Base-by-base conservation (phyloP, 2,329 filamentous ascomycete species). In the Camillea tinctor region DNA sequence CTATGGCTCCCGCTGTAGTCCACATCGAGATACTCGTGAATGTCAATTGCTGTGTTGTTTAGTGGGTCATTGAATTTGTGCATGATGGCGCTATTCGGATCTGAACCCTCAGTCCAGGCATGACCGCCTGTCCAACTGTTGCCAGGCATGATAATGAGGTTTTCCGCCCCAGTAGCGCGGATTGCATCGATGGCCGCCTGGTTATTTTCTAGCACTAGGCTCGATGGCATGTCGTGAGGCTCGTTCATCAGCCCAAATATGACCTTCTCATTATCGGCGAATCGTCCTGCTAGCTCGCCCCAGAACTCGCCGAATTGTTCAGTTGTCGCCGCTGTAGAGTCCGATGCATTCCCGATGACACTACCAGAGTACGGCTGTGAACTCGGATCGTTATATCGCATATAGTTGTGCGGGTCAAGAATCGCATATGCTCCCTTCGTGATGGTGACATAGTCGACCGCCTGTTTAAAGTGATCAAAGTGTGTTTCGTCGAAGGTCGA, bases 371-470 rank as follows among this genome's bases (percentile, higher is more conserved):
- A 76, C 3, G 81, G 80, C 66, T 83, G 81, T 26, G 74, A 72
- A 19, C 75, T 78, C 1, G 81, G 81, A 64, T 83, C 74, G 63
- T 82, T 82, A 69, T 83, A 84, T 3, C 80, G 75, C 81, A 83
- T 83, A 66, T 83, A 81, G 68, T 81, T 83, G 71, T 83, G 81
- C 2, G 80, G 80, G 66, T 83, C 80, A 2, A 84, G 69, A 60
- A 83, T 80, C 9, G 74, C 76, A 62, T 83, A 76, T 0, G 75
- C 74, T 0, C 75, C 77, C 63, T 80, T 80, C 15, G 74, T 80
- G 30, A 75, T 66, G 1, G 80, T 83, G 63, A 83, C 79, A 63
- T 83, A 81, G 68, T 81, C 77, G 1, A 83, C 75, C 0, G 81
- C 78, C 51, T 79, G 69, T 60, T 79, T 76, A 66, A 75, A 81